Evolutionary conservation across 2,329 filamentous ascomycete species (phyloP).

Genomic region (Grosmannia clavigera): DNA sequence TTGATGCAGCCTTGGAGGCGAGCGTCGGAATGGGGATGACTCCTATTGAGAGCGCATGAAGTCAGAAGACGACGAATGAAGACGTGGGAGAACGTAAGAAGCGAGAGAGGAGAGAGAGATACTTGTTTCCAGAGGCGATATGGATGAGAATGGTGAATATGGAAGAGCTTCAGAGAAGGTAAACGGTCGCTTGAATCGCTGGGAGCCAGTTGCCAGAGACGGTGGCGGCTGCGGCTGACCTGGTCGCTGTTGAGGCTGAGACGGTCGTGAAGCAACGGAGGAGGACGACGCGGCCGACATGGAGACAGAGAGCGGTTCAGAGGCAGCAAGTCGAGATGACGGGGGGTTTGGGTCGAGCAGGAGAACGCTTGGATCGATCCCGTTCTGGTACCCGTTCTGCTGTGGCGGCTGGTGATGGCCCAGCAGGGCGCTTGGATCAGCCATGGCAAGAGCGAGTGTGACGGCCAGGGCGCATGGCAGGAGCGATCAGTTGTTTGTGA

Average conservation of each 20-base stretch:
- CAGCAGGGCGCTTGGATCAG: conserved; percentile 13
- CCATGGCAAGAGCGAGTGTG: conserved; percentile 18
- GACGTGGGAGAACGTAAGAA: conserved; percentile 4
- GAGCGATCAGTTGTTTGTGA: conserved; percentile 4
- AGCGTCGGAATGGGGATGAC: conserved; percentile 54
- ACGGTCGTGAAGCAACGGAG: neutral
- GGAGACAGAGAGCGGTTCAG: conserved; percentile 7
- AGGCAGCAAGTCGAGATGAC: conserved; percentile 3
- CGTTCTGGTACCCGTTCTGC: conserved; percentile 12
- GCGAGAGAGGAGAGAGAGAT: conserved; percentile 15
- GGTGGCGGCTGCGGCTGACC: neutral
- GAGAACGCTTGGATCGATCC: conserved; percentile 13
- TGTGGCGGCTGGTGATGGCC: conserved; percentile 7
- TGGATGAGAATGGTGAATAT: conserved; percentile 72
- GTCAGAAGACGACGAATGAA: neutral
- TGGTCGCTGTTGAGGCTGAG: neutral
- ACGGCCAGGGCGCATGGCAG: conserved; percentile 17
- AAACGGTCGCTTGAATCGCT: conserved; percentile 32
- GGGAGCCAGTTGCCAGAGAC: conserved; percentile 4
- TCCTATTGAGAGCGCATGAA: conserved; percentile 28
- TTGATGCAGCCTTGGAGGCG: conserved; percentile 40
- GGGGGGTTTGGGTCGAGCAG: conserved; percentile 10
- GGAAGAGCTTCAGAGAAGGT: conserved; percentile 64
- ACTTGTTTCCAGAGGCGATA: conserved; percentile 69
- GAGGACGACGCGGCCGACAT: conserved; percentile 5